phyloP scores from a whole-genome alignment of 495 filamentous ascomycete species.

The Penicillium salamii region DNA sequence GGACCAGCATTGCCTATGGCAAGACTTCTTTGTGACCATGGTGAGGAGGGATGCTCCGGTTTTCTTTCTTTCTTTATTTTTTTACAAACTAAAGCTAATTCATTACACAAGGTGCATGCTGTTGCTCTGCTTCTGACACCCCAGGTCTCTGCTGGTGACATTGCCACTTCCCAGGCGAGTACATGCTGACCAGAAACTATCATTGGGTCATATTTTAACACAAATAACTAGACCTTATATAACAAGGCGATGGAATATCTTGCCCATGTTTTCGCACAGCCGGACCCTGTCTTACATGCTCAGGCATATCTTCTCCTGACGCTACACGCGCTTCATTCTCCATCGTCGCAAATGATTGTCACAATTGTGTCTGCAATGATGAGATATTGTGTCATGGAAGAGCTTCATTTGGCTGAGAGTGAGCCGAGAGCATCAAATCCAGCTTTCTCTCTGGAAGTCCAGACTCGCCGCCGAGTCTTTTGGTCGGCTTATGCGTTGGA shows the following conservation, averaged over 20 bases:
- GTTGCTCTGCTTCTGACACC: constrained; percentile 20
- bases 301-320: constrained; percentile 24
- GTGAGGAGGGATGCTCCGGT: not conserved
- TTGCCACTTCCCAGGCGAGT: constrained; percentile 17
- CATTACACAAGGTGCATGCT: constrained; percentile 12
- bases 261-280: constrained; percentile 10
- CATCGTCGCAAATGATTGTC: constrained; percentile 21
- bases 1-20: constrained; percentile 11
- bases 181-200: not conserved
- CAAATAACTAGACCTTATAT: too few relatives aligned
- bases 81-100: not conserved
- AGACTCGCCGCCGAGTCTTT: constrained; percentile 22
- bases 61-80: too few relatives aligned
- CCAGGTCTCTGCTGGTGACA: constrained; percentile 16
- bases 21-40: constrained; percentile 20
- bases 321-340: constrained; percentile 24
- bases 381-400: constrained; percentile 18
- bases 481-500: constrained; percentile 27
- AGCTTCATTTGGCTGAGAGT: constrained; percentile 11
- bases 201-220: not conserved
- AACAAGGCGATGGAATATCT: constrained; percentile 13
- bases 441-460: constrained; percentile 8
- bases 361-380: constrained; percentile 21
- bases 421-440: constrained; percentile 4
- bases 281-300: constrained; percentile 17